A percentile compares a stretch with the other conserved stretches of the same genome.
Evolutionary conservation across 1,284 basidiomycete genomes (phyloP).

Genomic region (Leccinum angustisporum): DNA sequence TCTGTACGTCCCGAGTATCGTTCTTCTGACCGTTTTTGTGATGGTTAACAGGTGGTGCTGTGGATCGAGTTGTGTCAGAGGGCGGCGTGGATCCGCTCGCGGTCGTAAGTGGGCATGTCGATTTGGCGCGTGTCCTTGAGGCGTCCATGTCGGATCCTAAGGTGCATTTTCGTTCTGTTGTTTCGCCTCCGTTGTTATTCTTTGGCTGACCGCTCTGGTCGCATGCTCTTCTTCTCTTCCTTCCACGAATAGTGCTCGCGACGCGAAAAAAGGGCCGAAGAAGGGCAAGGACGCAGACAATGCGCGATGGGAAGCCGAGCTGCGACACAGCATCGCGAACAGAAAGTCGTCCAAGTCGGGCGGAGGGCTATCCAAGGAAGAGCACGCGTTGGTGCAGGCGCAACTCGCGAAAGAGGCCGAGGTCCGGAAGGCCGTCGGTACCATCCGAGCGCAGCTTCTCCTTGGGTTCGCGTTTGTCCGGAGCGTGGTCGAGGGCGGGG

Average conservation of each 20-base stretch:
- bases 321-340: conserved; percentile 79
- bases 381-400: conserved; percentile 74
- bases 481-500: conserved; percentile 49
- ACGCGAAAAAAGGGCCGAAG: conserved; percentile 57
- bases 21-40: background rate
- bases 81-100: conserved; percentile 68
- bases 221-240: background rate
- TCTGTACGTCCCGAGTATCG: conserved; percentile 46
- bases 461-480: conserved; percentile 70
- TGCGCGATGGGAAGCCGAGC: conserved; percentile 90
- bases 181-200: background rate
- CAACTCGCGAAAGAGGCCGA: conserved; percentile 79
- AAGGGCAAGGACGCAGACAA: conserved; percentile 88
- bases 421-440: conserved; percentile 59
- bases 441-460: conserved; percentile 53
- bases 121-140: conserved; percentile 50
- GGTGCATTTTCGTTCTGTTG: conserved; percentile 33
- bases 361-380: conserved; percentile 75
- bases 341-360: conserved; percentile 51
- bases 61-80: conserved; percentile 86
- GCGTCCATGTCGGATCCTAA: conserved; percentile 44
- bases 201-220: background rate
- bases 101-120: conserved; percentile 51
- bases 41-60: conserved; percentile 47
- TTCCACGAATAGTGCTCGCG: conserved; percentile 52